These are phyloP conservation scores for Hemisphaericaspora xylofermentans DNA, from an alignment of 1,139 yeast species.

Conservation along the genomic window DNA sequence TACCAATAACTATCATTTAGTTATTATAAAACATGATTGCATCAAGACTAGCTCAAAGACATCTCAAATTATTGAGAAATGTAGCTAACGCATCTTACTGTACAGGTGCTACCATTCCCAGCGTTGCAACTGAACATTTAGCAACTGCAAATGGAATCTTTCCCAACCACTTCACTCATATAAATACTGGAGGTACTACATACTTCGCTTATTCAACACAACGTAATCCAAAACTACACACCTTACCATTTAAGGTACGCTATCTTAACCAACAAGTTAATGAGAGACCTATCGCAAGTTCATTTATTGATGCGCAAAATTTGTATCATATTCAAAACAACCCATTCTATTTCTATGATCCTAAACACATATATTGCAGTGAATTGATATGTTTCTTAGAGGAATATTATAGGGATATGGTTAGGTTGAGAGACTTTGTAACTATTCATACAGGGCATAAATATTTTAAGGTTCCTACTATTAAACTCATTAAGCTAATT, in stretches of 20 bases:
- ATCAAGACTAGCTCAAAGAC: no score
- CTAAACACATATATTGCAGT: neutral
- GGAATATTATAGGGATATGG: constrained; percentile 2
- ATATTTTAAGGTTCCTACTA: neutral
- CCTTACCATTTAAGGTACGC: neutral
- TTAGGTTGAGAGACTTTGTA: constrained; percentile 1
- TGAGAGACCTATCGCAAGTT: neutral
- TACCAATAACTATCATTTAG: no score
- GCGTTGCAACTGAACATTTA: neutral
- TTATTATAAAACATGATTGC: no score
- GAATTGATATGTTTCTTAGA: neutral
- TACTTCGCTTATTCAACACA: neutral
- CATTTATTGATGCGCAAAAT: constrained; percentile 4
- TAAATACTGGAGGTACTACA: no score
- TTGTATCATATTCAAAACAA: constrained; percentile 1
- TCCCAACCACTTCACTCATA: no score
- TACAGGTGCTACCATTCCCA: no score
- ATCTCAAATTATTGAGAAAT: no score
- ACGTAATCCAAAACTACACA: neutral
- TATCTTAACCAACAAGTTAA: neutral
- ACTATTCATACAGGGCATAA: neutral
- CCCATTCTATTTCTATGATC: constrained; percentile 4
- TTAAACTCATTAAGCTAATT: neutral
- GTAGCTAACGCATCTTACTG: no score
- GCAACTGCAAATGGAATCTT: neutral